Evolutionary conservation across 1,139 yeast species (phyloP).

Genomic region (Kodamaea arcana): DNA sequence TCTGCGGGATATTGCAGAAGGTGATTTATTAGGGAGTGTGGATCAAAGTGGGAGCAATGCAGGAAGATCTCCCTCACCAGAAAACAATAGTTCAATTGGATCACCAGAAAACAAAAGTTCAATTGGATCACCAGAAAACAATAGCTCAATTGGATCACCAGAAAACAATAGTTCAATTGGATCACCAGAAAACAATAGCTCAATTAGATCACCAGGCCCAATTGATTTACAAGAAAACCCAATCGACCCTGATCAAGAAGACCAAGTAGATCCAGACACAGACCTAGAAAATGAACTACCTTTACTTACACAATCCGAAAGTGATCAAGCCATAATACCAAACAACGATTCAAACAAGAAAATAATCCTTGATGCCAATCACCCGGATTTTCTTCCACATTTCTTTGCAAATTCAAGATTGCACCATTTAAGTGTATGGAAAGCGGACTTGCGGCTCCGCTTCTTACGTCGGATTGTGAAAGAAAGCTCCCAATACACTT

Average conservation of each 20-base stretch:
- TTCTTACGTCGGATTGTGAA: conserved; percentile 46
- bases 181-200: neutral
- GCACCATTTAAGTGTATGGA: conserved; percentile 88
- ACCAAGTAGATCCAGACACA: neutral
- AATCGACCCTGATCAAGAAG: neutral
- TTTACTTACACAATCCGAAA: conserved; percentile 16
- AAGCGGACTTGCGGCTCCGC: conserved; percentile 63
- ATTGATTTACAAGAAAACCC: neutral
- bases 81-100: neutral
- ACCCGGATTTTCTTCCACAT: conserved; percentile 67
- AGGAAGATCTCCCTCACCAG: too few relatives aligned
- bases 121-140: conserved; percentile 2
- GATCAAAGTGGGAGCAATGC: too few relatives aligned
- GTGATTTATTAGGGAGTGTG: conserved; percentile 5
- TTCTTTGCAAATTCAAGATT: conserved; percentile 80
- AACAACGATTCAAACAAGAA: conserved; percentile 7
- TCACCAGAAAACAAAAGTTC: conserved; percentile 5
- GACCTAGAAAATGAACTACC: conserved; percentile 10
- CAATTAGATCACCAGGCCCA: too few relatives aligned
- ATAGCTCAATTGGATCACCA: conserved; percentile 7
- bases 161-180: conserved; percentile 1
- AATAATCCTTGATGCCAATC: conserved; percentile 52
- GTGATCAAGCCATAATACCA: conserved; percentile 6
- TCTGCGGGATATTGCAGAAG: conserved; percentile 9
- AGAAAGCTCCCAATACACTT: conserved; percentile 7